These are phyloP conservation scores for Aspergillus novoparasiticus DNA, from an alignment of 2,329 filamentous ascomycete species.

Conservation along the genomic window DNA sequence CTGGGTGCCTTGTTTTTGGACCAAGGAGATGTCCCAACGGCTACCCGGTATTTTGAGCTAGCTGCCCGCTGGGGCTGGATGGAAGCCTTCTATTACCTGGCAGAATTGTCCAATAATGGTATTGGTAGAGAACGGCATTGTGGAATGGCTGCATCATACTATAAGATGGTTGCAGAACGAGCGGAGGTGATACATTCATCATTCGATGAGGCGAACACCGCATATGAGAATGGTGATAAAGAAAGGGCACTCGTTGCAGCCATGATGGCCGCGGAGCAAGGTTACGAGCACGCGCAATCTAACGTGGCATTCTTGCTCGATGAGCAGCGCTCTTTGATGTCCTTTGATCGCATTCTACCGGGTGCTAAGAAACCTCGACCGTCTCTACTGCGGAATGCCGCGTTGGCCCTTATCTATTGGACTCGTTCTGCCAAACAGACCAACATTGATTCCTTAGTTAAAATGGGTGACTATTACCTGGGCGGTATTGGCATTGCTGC, in stretches of 20 bases:
- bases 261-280: slow-evolving; percentile 88
- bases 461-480: slow-evolving; percentile 98
- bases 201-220: slow-evolving; percentile 79
- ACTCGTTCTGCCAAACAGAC: slow-evolving; percentile 89
- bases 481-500: slow-evolving; percentile 71
- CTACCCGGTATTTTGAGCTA: slow-evolving; percentile 84
- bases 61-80: slow-evolving; percentile 81
- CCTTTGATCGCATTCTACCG: slow-evolving; percentile 58
- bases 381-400: slow-evolving; percentile 58
- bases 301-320: slow-evolving; percentile 89
- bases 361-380: slow-evolving; percentile 43
- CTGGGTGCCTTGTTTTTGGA: slow-evolving; percentile 84
- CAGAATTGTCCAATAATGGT: slow-evolving; percentile 80
- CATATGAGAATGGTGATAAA: slow-evolving; percentile 75
- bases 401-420: slow-evolving; percentile 86
- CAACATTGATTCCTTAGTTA: slow-evolving; percentile 91
- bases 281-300: slow-evolving; percentile 84
- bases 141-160: slow-evolving; percentile 74
- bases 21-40: slow-evolving; percentile 78
- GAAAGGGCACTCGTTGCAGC: slow-evolving; percentile 80
- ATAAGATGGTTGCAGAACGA: slow-evolving; percentile 76
- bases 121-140: slow-evolving; percentile 80
- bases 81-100: slow-evolving; percentile 89
- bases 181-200: slow-evolving; percentile 74
- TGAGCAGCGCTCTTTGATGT: slow-evolving; percentile 64